Base-by-base conservation (phyloP, 2,329 filamentous ascomycete genomes). In the Mycocentrospora acerina region DNA sequence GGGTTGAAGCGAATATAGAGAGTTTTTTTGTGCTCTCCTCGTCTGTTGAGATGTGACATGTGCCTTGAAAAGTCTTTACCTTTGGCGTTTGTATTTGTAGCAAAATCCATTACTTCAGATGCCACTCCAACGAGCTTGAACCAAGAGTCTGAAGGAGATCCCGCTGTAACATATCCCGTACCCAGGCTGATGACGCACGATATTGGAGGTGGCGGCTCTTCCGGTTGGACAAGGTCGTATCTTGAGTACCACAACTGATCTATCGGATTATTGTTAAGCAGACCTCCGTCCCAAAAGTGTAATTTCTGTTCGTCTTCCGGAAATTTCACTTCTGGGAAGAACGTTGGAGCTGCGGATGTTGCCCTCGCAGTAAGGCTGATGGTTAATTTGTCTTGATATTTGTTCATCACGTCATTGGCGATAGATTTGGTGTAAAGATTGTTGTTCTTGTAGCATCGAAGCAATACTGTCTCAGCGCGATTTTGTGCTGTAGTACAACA, bases 251-350 rank as follows among this genome's bases (percentile, higher is more conserved):
- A 37, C 7, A 37, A 16, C 22, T 37, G 35, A 16, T 37, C 35
- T 16, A 37, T 37, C 15, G 35, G 35, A 24, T 37, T 37, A 29
- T 37, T 37, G 35, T 37, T 37, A 3, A 37, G 35, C 7, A 37
- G 35, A 5, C 35, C 35, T n/a, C 35, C 35, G n/a, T 37, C 35
- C 35, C 35, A 37, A 29, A 37, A 37, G 5, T 18, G 10, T 7
- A 37, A 13, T 7, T 18, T 13, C 16, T 19, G 18, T n/a, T 11
- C 2, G 16, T 8, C n/a, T n/a, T 18, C 15, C 7, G 35, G 35
- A 29, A 37, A 37, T 6, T 17, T 22, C 6, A 37, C 35, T 28
- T 37, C 35, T 2, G 35, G 35, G 16, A 37, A 37, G 29, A 37
- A 37, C 4, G 35, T 37, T 3, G 35, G 35, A 5, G 35, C 35